phyloP scores from a whole-genome alignment of 306 rosid genomes.

The Corylus americana region DNA sequence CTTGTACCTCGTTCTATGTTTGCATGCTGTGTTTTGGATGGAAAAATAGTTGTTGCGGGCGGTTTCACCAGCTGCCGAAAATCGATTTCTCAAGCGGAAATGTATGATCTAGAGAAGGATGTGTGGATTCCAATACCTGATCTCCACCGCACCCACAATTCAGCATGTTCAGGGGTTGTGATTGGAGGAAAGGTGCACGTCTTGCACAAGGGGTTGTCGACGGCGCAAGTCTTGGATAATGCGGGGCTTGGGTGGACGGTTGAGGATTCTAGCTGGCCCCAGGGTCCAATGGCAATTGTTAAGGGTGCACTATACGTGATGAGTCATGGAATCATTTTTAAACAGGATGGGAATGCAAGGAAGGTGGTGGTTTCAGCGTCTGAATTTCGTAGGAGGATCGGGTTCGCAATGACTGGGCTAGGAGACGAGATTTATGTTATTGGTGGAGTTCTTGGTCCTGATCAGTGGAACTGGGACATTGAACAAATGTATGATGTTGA shows the following conservation, averaged over 20 bases:
- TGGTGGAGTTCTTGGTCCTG: constrained; percentile 91
- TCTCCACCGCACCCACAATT: constrained; percentile 84
- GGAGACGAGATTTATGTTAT: constrained; percentile 74
- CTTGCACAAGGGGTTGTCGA: constrained; percentile 89
- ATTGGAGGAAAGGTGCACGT: constrained; percentile 80
- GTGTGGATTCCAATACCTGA: constrained; percentile 79
- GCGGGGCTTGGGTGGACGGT: constrained; percentile 68
- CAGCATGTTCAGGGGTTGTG: constrained; percentile 90
- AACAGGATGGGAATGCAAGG: constrained; percentile 56
- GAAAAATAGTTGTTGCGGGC: constrained; percentile 90
- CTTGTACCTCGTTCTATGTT: constrained; percentile 94
- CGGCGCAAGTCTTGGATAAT: constrained; percentile 77
- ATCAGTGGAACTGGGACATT: constrained; percentile 71
- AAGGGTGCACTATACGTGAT: constrained; percentile 74
- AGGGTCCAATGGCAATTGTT: constrained; percentile 89
- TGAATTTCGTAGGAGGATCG: constrained; percentile 79
- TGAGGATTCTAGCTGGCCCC: constrained; percentile 78
- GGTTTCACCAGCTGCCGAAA: constrained; percentile 94
- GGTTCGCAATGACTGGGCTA: constrained; percentile 80
- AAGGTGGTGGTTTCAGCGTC: constrained; percentile 67
- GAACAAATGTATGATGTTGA: constrained; percentile 83
- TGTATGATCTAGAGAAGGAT: constrained; percentile 87
- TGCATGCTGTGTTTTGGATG: constrained; percentile 92
- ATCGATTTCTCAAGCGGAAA: constrained; percentile 91
- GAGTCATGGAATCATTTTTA: constrained; percentile 70